Base-by-base conservation (phyloP, 2,329 filamentous ascomycete genomes). In the Lomentospora prolificans region DNA sequence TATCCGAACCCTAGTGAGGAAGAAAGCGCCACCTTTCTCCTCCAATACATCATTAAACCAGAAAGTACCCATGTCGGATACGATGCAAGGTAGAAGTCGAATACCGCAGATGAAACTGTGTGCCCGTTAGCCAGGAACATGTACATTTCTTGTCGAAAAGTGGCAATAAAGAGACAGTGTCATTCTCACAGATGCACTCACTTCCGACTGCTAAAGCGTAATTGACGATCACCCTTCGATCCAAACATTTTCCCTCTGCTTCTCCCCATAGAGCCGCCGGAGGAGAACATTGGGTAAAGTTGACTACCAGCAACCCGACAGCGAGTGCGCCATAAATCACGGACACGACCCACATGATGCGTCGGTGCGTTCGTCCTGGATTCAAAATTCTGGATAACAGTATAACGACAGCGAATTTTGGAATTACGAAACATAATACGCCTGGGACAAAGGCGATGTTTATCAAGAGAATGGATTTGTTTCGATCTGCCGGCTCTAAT, bases 81-180 rank as follows among this genome's bases (percentile, higher is more conserved):
- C 0, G 72, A 58, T n/a, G 72, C 71, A 4, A 75, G 65, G 55
- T 74, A 74, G 0, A 74, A 59, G 57, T 74, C 72, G 19, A 69
- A 64, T 27, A 66, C 61, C 1, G 65, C 69, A n/a, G 67, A 71
- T 22, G 67, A 59, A 0, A 62, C 67, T 70, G 19, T 48, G 17
- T 14, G 12, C 12, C 30, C 5, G 22, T 48, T 48, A 48, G 30
- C 30, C 30, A n/a, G n/a, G n/a, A n/a, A n/a, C n/a, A n/a, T n/a
- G n/a, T n/a, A n/a, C n/a, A n/a, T n/a, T n/a, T n/a, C n/a, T n/a
- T n/a, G n/a, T n/a, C n/a, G n/a, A n/a, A n/a, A n/a, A 39, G 17
- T 12, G 12, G 36, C 5, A 41, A 17, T 7, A 41, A 33, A 53
- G 8, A 25, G 30, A 7, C 1, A 39, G 4, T 25, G 31, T 10